phyloP scores from a whole-genome alignment of 2,329 filamentous ascomycete species.

The Cladosporium sp. region DNA sequence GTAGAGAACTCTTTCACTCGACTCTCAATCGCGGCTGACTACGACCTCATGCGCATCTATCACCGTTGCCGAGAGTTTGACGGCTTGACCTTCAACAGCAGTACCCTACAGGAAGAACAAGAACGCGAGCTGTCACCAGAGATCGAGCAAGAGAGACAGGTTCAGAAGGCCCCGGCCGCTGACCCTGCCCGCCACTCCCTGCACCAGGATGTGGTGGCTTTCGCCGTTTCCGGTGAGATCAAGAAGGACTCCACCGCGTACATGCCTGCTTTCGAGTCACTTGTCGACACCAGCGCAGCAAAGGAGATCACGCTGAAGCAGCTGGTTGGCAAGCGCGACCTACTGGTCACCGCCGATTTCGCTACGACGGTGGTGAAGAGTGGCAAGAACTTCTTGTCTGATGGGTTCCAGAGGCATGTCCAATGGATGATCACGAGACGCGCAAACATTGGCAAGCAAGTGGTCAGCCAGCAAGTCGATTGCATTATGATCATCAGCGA shows the following conservation, averaged over 20 bases:
- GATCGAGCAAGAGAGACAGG: conserved; percentile 60
- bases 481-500: conserved; percentile 61
- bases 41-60: conserved; percentile 25
- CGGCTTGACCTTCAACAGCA: conserved; percentile 27
- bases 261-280: conserved; percentile 49
- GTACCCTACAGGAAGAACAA: conserved; percentile 63
- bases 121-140: conserved; percentile 69
- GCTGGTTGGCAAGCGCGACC: conserved; percentile 39
- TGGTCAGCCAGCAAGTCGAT: background rate
- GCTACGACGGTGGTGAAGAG: conserved; percentile 45
- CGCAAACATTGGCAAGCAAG: conserved; percentile 15
- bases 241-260: conserved; percentile 39
- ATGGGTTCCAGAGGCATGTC: conserved; percentile 56
- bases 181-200: conserved; percentile 47
- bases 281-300: conserved; percentile 47
- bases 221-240: conserved; percentile 44
- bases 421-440: conserved; percentile 54
- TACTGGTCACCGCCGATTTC: conserved; percentile 58
- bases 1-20: conserved; percentile 19
- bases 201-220: conserved; percentile 46
- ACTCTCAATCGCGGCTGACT: too few relatives aligned
- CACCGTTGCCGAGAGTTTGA: conserved; percentile 28
- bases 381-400: conserved; percentile 29
- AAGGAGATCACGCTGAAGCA: conserved; percentile 36
- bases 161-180: conserved; percentile 49